phyloP scores from a whole-genome alignment of 805 yeast species.

The Candida anglica region DNA sequence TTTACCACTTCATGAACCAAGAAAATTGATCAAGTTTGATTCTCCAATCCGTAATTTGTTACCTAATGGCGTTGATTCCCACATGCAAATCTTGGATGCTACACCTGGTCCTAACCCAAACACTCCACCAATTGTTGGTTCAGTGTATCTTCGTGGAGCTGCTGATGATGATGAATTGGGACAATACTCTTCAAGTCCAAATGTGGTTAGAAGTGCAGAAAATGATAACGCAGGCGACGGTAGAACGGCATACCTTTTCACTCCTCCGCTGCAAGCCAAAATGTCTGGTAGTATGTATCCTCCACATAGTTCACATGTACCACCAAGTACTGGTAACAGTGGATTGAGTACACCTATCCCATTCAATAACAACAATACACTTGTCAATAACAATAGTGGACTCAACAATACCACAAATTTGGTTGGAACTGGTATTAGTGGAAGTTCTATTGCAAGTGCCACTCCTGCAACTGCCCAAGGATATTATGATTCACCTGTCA shows the following conservation, averaged over 20 bases:
- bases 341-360: slow-evolving; percentile 6
- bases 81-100: slow-evolving; percentile 80
- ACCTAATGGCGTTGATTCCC: slow-evolving; percentile 67
- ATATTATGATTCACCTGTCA: background rate
- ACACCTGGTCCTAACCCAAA: slow-evolving; percentile 68
- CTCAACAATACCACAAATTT: too few species aligned
- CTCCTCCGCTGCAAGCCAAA: slow-evolving; percentile 42
- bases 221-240: slow-evolving; percentile 32
- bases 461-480: background rate
- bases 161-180: slow-evolving; percentile 81
- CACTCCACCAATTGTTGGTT: slow-evolving; percentile 94
- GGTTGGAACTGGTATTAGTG: too few species aligned
- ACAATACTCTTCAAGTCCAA: slow-evolving; percentile 49
- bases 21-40: slow-evolving; percentile 68
- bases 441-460: background rate
- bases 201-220: slow-evolving; percentile 35
- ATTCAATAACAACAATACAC: background rate
- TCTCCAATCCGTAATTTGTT: slow-evolving; percentile 81
- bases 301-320: background rate
- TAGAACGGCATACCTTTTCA: slow-evolving; percentile 38
- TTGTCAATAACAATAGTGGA: too few species aligned
- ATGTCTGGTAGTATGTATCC: slow-evolving; percentile 22
- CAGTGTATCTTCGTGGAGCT: slow-evolving; percentile 75
- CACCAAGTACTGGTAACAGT: background rate
- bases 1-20: slow-evolving; percentile 61